Percentiles rank a stretch among this genome's conserved stretches.
Evolutionary conservation across 2,329 filamentous ascomycete genomes (phyloP).

Genomic region (Calonectria henricotiae): DNA sequence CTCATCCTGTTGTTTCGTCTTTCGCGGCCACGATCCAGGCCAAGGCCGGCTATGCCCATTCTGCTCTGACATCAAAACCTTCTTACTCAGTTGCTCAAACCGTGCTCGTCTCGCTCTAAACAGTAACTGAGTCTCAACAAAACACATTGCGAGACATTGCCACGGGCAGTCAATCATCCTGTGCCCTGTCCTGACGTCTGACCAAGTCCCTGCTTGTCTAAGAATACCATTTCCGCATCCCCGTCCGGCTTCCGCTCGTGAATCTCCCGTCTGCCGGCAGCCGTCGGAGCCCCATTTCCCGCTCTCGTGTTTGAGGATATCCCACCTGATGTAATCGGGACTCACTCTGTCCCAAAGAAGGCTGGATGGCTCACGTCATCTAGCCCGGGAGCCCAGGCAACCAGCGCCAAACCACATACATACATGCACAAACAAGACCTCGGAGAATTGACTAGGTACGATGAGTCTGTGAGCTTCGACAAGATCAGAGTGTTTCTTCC

Average conservation of each 20-base stretch:
- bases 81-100: slow-evolving; percentile 32
- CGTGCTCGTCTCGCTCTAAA: slow-evolving; percentile 43
- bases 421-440: not conserved
- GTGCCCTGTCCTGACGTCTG: slow-evolving; percentile 3
- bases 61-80: slow-evolving; percentile 12
- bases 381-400: slow-evolving; percentile 10
- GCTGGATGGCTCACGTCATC: slow-evolving; percentile 10
- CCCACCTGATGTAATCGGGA: slow-evolving; percentile 16
- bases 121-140: slow-evolving; percentile 37
- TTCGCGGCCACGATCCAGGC: slow-evolving; percentile 17
- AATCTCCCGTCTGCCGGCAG: slow-evolving; percentile 21
- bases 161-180: slow-evolving; percentile 11
- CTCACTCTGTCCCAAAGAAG: slow-evolving; percentile 12
- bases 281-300: slow-evolving; percentile 20
- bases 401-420: not conserved
- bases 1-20: slow-evolving; percentile 26
- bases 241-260: slow-evolving; percentile 13
- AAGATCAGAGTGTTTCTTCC: slow-evolving; percentile 10
- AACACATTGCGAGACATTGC: slow-evolving; percentile 37
- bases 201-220: slow-evolving; percentile 2
- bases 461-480: slow-evolving; percentile 5
- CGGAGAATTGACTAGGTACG: not conserved
- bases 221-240: slow-evolving; percentile 19
- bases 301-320: slow-evolving; percentile 20
- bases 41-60: slow-evolving; percentile 21